Conservation (phyloP, 2,329 filamentous ascomycete species). For the Trematosphaeria pertusa region DNA sequence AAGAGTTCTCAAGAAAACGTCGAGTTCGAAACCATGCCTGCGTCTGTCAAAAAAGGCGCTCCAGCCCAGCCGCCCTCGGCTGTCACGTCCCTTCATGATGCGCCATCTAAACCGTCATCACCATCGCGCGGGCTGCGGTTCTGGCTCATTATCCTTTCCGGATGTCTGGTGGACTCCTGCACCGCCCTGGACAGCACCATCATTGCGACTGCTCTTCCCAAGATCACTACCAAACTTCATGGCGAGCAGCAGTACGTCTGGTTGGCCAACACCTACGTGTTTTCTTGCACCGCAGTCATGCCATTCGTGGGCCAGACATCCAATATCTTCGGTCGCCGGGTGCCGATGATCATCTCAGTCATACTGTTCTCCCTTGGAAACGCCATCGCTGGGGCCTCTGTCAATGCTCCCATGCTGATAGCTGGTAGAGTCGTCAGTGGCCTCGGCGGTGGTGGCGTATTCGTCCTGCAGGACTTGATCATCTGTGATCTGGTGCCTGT, state of each 20-base stretch:
- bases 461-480: slow-evolving; percentile 53
- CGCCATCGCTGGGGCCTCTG: slow-evolving; percentile 57
- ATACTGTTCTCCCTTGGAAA: slow-evolving; percentile 59
- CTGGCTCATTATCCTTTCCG: slow-evolving; percentile 38
- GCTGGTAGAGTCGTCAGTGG: slow-evolving; percentile 62
- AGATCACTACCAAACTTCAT: slow-evolving; percentile 5
- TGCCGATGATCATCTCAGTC: slow-evolving; percentile 34
- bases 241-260: slow-evolving; percentile 12
- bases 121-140: slow-evolving; percentile 6
- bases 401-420: slow-evolving; percentile 56
- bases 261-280: slow-evolving; percentile 13
- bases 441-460: slow-evolving; percentile 52
- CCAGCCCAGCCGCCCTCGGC: no score
- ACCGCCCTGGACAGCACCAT: slow-evolving; percentile 42
- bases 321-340: slow-evolving; percentile 55
- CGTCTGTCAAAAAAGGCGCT: no score
- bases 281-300: slow-evolving; percentile 30
- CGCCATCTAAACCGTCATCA: no score
- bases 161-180: slow-evolving; percentile 31
- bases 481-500: slow-evolving; percentile 58
- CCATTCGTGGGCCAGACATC: slow-evolving; percentile 20
- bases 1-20: no score
- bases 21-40: no score
- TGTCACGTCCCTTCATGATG: no score
- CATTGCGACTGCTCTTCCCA: slow-evolving; percentile 17